These are phyloP conservation scores for Beauveria caledonica DNA, from an alignment of 2,329 filamentous ascomycete genomes.

Conservation along the genomic window DNA sequence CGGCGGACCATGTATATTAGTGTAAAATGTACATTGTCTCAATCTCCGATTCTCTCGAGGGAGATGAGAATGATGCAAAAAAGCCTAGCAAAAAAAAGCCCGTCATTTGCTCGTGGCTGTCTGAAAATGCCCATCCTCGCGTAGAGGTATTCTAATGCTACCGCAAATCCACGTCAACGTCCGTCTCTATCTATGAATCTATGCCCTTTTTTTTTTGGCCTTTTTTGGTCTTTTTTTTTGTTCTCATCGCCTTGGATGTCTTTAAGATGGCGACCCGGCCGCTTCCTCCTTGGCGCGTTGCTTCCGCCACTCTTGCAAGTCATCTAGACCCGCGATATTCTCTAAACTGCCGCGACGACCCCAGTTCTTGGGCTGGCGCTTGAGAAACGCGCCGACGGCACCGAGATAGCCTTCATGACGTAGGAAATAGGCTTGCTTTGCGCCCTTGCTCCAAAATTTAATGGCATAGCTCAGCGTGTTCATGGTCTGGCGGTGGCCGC, in stretches of 20 bases:
- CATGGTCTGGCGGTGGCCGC: constrained; percentile 94
- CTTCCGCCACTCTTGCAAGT: constrained; percentile 23
- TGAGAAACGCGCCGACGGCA: constrained; percentile 87
- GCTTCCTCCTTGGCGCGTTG: constrained; percentile 8
- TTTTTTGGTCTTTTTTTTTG: neutral
- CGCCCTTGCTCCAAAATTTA: constrained; percentile 91
- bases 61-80: neutral
- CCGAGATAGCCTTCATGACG: constrained; percentile 94
- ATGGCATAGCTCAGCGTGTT: constrained; percentile 96
- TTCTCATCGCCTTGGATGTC: neutral
- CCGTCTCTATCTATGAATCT: neutral
- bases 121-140: neutral
- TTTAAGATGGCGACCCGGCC: neutral
- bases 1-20: constrained; percentile 3
- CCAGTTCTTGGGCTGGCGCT: constrained; percentile 85
- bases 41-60: neutral
- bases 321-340: constrained; percentile 53
- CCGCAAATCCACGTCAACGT: neutral
- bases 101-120: neutral
- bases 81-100: neutral
- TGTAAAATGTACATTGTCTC: constrained; percentile 4
- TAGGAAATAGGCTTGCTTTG: constrained; percentile 92
- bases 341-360: constrained; percentile 74
- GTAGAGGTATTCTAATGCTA: constrained; percentile 2
- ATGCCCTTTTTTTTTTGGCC: neutral